phyloP scores from a whole-genome alignment of 2,329 filamentous ascomycete genomes.

The Pseudovirgaria hyperparasitica region DNA sequence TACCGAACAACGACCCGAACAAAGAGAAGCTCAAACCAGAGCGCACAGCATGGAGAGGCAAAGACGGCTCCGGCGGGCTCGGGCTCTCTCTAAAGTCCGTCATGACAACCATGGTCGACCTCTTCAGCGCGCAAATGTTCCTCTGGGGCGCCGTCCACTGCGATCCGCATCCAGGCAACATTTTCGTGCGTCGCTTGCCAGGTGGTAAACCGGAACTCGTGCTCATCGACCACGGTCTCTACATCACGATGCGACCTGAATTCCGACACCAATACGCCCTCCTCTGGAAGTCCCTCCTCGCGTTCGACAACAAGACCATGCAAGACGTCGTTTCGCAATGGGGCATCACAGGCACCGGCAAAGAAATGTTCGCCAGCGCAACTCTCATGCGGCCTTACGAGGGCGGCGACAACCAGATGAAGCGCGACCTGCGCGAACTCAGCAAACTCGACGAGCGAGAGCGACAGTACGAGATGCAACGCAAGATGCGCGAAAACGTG shows the following conservation, averaged over 20 bases:
- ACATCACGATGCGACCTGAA: conserved; percentile 74
- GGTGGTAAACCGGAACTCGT: conserved; percentile 79
- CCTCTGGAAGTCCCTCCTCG: conserved; percentile 91
- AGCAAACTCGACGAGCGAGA: conserved; percentile 42
- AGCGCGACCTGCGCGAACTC: conserved; percentile 42
- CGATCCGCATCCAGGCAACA: conserved; percentile 94
- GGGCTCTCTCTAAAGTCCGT: conserved; percentile 73
- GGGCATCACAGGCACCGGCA: conserved; percentile 77
- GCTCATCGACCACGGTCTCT: conserved; percentile 92
- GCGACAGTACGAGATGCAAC: conserved; percentile 67
- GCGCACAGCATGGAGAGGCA: conserved; percentile 65
- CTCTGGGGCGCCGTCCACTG: conserved; percentile 93
- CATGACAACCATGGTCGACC: conserved; percentile 92
- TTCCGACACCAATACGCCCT: conserved; percentile 78
- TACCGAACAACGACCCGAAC: conserved; percentile 36
- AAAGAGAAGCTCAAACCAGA: conserved; percentile 63
- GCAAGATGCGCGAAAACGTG: conserved; percentile 57
- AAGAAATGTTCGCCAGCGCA: conserved; percentile 83
- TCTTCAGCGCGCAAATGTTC: conserved; percentile 97
- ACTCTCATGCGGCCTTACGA: conserved; percentile 85
- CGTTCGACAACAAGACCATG: conserved; percentile 80
- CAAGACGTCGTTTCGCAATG: conserved; percentile 59
- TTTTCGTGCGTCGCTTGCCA: conserved; percentile 80
- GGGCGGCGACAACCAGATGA: conserved; percentile 61
- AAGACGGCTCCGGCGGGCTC: conserved; percentile 61